Base-by-base conservation (phyloP, 108 stramenopile genomes). In the Fragilaria crotonensis region DNA sequence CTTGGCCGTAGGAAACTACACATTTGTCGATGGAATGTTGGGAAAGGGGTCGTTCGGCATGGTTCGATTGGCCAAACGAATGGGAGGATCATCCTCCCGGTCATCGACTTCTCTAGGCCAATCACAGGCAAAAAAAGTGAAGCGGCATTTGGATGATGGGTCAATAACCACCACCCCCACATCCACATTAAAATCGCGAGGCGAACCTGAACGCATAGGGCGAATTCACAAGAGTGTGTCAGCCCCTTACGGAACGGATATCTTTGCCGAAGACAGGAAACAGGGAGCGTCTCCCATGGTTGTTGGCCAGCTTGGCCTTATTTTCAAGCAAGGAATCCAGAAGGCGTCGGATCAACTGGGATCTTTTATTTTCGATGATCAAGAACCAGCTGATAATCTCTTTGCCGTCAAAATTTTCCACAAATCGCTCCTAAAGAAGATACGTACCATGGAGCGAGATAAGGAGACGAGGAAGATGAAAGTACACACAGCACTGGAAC, bases 391-490 rank as follows among this genome's bases (percentile, higher is more conserved):
- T 33, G 86, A 79, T 31, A 74, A 87, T 20, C 62, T 85, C 4
- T 87, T 89, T 5, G 91, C 91, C 2, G 88, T 93, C 36, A 93
- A 93, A 56, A 77, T 89, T 22, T 85, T 84, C 51, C 68, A 68
- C 28, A 93, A 93, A 55, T 81, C 80, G 22, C 70, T 85, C 25
- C 58, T 93, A 54, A 89, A 89, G 45, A 79, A 84, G 32, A 77
- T 77, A 44, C 66, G 84, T 25, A 84, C 85, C n/a, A 80, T 93
- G 69, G 64, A 74, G 36, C 54, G 75, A 2, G 73, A 73, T 59
- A 68, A 63, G 41, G 44, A 52, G 11, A 73, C 72, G 7, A 41
- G 57, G 21, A 48, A 48, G n/a, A 30, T 94, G 23, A 70, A 64
- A 25, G 73, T 88, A 1, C 79, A 69, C 23, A 90, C 86, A 0